Evolutionary conservation across 768 basidiomycete species (phyloP).

Genomic region (Hortiboletus flavorubellus): DNA sequence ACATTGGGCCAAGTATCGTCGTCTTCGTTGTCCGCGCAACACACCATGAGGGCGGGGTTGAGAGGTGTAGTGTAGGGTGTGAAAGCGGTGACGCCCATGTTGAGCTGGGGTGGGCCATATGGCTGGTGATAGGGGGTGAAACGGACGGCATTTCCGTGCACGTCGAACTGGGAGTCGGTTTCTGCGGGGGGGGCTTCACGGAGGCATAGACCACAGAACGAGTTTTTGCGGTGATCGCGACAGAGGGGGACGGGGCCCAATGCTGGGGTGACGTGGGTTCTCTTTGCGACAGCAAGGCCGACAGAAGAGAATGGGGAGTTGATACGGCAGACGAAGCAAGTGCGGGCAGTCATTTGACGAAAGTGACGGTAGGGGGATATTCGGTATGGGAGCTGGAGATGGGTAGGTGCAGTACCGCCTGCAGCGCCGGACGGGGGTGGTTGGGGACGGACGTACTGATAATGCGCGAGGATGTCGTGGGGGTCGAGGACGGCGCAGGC

Average conservation of each 20-base stretch:
- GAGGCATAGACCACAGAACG: slow-evolving; percentile 68
- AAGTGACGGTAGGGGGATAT: slow-evolving; percentile 59
- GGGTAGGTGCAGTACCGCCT: slow-evolving; percentile 33
- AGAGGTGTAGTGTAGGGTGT: slow-evolving; percentile 23
- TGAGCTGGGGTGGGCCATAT: slow-evolving; percentile 22
- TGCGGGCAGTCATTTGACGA: slow-evolving; percentile 50
- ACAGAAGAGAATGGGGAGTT: slow-evolving; percentile 50
- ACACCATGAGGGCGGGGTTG: slow-evolving; percentile 36
- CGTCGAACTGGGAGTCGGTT: slow-evolving; percentile 33
- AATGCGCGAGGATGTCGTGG: slow-evolving; percentile 48
- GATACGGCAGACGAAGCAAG: slow-evolving; percentile 68
- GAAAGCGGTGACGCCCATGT: slow-evolving; percentile 23
- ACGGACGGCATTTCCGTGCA: slow-evolving; percentile 30
- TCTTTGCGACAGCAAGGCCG: slow-evolving; percentile 54
- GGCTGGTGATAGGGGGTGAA: slow-evolving; percentile 33
- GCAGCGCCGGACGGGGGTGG: slow-evolving; percentile 25
- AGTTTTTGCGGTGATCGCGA: slow-evolving; percentile 58
- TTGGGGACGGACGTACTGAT: slow-evolving; percentile 44
- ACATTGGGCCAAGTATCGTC: slow-evolving; percentile 62
- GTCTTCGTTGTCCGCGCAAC: slow-evolving; percentile 69
- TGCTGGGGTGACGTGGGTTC: slow-evolving; percentile 37
- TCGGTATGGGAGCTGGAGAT: slow-evolving; percentile 34
- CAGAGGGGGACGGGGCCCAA: slow-evolving; percentile 53
- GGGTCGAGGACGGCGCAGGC: slow-evolving; percentile 63
- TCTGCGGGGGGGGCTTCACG: slow-evolving; percentile 54